phyloP scores from a whole-genome alignment of 257 asterid genomes.

The Plantago ovata region DNA sequence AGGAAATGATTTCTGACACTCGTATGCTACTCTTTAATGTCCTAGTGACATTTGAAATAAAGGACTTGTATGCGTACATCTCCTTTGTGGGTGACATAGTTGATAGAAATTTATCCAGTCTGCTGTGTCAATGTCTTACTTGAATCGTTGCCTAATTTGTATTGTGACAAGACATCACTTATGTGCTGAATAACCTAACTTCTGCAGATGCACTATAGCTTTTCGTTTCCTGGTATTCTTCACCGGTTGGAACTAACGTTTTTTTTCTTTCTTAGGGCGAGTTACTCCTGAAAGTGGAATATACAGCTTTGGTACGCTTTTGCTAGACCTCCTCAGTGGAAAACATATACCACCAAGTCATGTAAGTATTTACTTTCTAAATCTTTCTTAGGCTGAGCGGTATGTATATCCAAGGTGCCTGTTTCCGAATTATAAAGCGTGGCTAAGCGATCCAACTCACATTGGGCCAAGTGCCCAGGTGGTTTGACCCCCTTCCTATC shows the following conservation, averaged over 20 bases:
- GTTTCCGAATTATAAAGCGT: background rate
- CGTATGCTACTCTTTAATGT: background rate
- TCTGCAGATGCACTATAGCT: background rate
- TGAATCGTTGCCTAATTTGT: constrained; percentile 8
- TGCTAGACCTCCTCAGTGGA: constrained; percentile 95
- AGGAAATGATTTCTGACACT: background rate
- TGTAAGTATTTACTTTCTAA: constrained; percentile 38
- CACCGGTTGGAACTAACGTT: constrained; percentile 16
- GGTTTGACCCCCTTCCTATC: constrained; percentile 8
- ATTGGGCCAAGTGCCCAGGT: constrained; percentile 10
- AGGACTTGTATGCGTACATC: background rate
- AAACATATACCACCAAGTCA: constrained; percentile 98
- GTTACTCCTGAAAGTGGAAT: constrained; percentile 87
- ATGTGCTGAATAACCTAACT: background rate
- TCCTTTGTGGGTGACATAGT: background rate
- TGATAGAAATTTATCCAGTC: background rate
- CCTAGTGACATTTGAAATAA: background rate
- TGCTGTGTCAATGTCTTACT: background rate
- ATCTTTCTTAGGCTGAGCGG: background rate
- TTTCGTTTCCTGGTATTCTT: constrained; percentile 7
- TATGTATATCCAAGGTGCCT: background rate
- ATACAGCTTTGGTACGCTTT: constrained; percentile 90
- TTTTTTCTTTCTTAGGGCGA: constrained; percentile 50
- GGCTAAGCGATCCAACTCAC: constrained; percentile 10
- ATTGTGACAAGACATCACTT: constrained; percentile 5